Percentiles rank a stretch among this genome's conserved stretches.
These are phyloP conservation scores for Corylus avellana DNA, from an alignment of 306 rosid genomes.

Conservation along the genomic window DNA sequence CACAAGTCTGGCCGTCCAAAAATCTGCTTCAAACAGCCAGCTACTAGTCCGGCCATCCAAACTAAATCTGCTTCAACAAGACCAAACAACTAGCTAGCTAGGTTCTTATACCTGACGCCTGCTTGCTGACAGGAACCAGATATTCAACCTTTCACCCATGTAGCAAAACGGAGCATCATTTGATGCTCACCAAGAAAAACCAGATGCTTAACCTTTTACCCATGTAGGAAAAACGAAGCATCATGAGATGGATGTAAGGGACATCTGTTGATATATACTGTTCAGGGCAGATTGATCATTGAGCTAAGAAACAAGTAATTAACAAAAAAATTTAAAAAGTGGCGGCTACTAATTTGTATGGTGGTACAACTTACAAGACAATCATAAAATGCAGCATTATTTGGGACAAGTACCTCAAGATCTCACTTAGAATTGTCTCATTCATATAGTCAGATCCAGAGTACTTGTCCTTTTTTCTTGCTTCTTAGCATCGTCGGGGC, in stretches of 20 bases:
- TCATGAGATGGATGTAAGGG: background rate
- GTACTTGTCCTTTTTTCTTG: conserved; percentile 45
- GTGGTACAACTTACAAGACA: background rate
- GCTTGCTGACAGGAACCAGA: too few species aligned
- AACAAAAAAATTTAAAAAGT: background rate
- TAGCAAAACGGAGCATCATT: too few species aligned
- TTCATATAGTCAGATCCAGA: conserved; percentile 88
- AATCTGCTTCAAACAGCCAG: too few species aligned
- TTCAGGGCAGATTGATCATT: too few species aligned
- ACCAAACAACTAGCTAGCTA: background rate
- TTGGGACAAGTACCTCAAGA: conserved; percentile 65
- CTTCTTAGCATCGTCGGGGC: conserved; percentile 23
- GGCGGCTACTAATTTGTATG: background rate
- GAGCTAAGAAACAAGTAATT: too few species aligned
- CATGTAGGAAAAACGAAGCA: background rate
- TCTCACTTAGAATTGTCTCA: conserved; percentile 79
- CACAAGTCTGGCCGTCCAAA: too few species aligned
- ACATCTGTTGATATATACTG: background rate
- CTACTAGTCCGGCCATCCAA: too few species aligned
- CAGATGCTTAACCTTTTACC: background rate
- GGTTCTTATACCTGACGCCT: background rate
- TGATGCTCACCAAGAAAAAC: background rate
- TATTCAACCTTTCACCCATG: too few species aligned
- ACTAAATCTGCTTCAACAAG: too few species aligned
- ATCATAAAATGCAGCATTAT: conserved; percentile 30